These are phyloP conservation scores for Solanum okadae DNA, from an alignment of 257 asterid species.

Conservation along the genomic window DNA sequence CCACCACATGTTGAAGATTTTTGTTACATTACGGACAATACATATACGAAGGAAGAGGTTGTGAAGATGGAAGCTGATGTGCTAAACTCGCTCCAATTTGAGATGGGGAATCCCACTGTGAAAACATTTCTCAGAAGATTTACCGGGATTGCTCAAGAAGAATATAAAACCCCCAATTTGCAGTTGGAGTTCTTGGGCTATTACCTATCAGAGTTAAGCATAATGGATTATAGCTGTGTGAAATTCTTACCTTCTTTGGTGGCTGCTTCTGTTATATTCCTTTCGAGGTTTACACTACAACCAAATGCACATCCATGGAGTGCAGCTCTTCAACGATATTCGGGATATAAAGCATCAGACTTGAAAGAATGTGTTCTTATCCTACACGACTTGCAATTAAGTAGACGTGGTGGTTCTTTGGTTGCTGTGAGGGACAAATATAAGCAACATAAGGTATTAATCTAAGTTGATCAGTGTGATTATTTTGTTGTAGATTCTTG, in stretches of 20 bases:
- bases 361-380: conserved; percentile 56
- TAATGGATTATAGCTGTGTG: conserved; percentile 62
- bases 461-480: background rate
- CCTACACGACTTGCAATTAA: conserved; percentile 56
- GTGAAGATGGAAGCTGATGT: conserved; percentile 85
- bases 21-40: conserved; percentile 69
- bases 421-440: conserved; percentile 69
- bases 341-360: conserved; percentile 61
- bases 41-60: conserved; percentile 50
- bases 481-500: background rate
- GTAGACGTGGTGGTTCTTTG: conserved; percentile 45
- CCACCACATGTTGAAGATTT: conserved; percentile 80
- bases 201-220: conserved; percentile 72
- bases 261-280: conserved; percentile 72
- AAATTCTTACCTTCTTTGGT: conserved; percentile 75
- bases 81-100: conserved; percentile 61
- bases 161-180: conserved; percentile 26
- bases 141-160: conserved; percentile 45
- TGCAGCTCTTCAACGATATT: conserved; percentile 24
- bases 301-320: conserved; percentile 65
- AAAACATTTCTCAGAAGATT: conserved; percentile 75
- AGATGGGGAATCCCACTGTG: conserved; percentile 77
- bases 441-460: conserved; percentile 54
- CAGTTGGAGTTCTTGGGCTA: conserved; percentile 72
- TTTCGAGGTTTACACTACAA: conserved; percentile 55